Base-by-base conservation (phyloP, 1,139 yeast species). In the Candida pseudoviswanathii region DNA sequence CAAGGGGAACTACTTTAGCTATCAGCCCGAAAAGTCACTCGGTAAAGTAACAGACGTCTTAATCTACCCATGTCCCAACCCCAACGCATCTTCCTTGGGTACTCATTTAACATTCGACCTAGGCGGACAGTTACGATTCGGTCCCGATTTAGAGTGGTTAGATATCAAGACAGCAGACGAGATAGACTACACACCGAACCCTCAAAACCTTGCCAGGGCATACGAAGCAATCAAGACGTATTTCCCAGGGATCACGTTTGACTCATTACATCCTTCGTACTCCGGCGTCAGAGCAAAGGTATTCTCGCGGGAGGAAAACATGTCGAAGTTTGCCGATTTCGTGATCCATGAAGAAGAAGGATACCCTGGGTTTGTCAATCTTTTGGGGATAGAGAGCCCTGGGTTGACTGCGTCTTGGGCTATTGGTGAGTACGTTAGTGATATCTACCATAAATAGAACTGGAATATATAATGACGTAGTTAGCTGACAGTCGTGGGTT, bases 121-220 rank as follows among this genome's bases (percentile, higher is more conserved):
- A 48, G 94, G 89, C 2, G 96, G 96, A 0, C 86, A 84, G 58
- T 67, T 90, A 38, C 78, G 83, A 56, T 91, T 91, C 64, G 97
- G 97, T 0, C 97, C 97, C 0, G 96, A 91, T 64, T 68, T 89
- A 48, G 96, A 90, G 64, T 90, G 96, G 91, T 80, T 88, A 2
- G 78, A 80, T 9, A 58, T 64, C 2, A 53, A 58, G 2, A 61
- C 65, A 43, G 70, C 77, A 1, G 64, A 64, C 25, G 64, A 64
- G n/a, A 66, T 71, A 7, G 82, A 82, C 60, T 80, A 81, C 52
- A 59, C 70, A 3, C 86, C 84, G 2, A 76, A 72, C 55, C 64
- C 63, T 1, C 48, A 62, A 2, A 86, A 85, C 52, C 62, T 85
- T 26, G 71, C 71, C 2, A 71, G 69, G 0, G 96, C 95, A 0